Evolutionary conservation across 768 basidiomycete genomes (phyloP).

Genomic region (Termitomyces sp.): DNA sequence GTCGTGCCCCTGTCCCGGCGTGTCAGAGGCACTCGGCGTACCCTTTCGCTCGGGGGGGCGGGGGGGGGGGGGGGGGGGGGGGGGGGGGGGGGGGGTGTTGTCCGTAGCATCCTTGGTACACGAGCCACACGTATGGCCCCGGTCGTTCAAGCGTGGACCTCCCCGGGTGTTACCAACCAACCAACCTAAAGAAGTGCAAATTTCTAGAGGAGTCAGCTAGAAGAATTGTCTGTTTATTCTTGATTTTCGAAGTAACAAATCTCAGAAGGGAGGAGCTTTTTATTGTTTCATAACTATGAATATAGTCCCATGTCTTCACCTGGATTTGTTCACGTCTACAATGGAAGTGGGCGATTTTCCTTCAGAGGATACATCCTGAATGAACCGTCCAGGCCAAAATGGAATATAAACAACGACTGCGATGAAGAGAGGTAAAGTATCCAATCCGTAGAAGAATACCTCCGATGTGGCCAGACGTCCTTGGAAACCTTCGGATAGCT

Average conservation of each 20-base stretch:
- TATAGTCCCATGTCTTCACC: neutral
- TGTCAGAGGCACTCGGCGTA: no score
- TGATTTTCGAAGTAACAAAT: neutral
- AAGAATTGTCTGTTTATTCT: no score
- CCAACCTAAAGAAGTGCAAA: no score
- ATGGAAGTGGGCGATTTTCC: neutral
- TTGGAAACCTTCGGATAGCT: constrained; percentile 56
- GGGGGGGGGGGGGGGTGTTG: no score
- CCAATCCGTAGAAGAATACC: constrained; percentile 57
- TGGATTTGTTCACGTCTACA: neutral
- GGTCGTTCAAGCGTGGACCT: no score
- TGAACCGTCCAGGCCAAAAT: constrained; percentile 68
- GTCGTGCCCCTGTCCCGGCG: no score
- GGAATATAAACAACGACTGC: constrained; percentile 50
- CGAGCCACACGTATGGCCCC: no score
- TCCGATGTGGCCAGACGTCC: constrained; percentile 57
- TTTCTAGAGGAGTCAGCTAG: neutral
- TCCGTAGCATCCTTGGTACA: no score
- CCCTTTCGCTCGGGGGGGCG: no score
- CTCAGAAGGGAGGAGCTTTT: neutral
- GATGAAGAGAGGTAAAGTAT: constrained; percentile 62
- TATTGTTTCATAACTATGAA: neutral
- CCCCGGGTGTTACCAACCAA: no score
- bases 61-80: no score
- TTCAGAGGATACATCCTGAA: constrained; percentile 12